Base-by-base conservation (phyloP, 192 early-diverging fungal genomes). In the Endogone sp. region DNA sequence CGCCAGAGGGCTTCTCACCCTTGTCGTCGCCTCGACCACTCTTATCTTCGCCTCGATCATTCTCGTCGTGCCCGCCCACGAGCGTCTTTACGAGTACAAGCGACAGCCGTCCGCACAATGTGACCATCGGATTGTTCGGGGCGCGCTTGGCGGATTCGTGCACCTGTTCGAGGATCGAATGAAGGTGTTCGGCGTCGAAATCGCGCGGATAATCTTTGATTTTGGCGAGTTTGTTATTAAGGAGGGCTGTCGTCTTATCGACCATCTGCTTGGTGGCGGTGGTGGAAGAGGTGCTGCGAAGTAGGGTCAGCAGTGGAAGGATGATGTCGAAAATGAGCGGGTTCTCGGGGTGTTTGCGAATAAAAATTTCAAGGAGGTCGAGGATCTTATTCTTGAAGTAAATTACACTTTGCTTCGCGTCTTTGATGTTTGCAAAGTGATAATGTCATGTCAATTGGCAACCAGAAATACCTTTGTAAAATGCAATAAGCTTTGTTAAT, bases 321-420 rank as follows among this genome's bases (percentile, higher is more conserved):
- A 95, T 85, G 63, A 91, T 65, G 37, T 82, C 82, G 58, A 98
- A 67, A 3, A 93, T 80, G 27, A 98, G 84, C 63, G 90, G 85
- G 74, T 79, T 87, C 56, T 80, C 75, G 0, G 91, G 81, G 74
- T 88, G 81, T 68, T 84, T 88, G 62, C 84, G 76, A 67, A 93
- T 73, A 74, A 91, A 95, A 31, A 91, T 85, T 27, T 93, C 89
- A 60, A 94, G 72, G 28, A 98, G 74, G 71, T 94, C 94, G 55
- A 95, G 78, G 1, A 92, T 90, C 49, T 93, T 92, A 74, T 94
- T 87, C 81, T 95, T 94, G 72, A 98, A 95, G 80, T 98, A 88
- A 37, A 92, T 79, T 23, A 96, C 77, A 62, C 86, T 88, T 65
- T 92, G 81, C 73, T 95, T 91, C 29, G 88, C 74, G 61, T 94